Percentiles rank a stretch among this genome's conserved stretches.
Conservation (phyloP, 371 early-diverging fungal species). For the Mortierella sp. region DNA sequence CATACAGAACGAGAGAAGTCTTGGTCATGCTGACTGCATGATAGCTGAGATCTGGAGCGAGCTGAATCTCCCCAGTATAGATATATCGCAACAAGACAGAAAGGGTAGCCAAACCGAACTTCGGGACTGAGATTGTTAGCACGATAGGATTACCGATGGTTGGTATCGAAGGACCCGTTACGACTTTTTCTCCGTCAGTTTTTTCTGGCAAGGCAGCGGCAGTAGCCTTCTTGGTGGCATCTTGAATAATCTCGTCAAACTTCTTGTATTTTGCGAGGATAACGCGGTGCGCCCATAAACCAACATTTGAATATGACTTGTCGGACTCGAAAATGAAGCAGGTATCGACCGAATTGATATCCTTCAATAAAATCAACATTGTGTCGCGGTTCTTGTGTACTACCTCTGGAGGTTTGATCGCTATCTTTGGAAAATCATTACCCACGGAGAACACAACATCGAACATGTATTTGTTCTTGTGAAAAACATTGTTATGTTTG, state of each 20-base stretch:
- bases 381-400: background rate
- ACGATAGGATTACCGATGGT: background rate
- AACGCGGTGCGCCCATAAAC: constrained; percentile 6
- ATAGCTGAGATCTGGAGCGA: no score
- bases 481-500: background rate
- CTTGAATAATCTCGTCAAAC: constrained; percentile 1
- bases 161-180: background rate
- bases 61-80: constrained; percentile 24
- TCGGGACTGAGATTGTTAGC: background rate
- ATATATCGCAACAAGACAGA: constrained; percentile 14
- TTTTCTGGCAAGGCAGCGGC: background rate
- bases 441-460: constrained; percentile 3
- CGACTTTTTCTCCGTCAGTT: background rate
- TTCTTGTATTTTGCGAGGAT: constrained; percentile 6
- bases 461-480: constrained; percentile 6
- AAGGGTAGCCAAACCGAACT: constrained; percentile 10
- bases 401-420: background rate
- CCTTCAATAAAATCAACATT: constrained; percentile 15
- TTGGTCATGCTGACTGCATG: no score
- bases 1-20: background rate
- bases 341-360: constrained; percentile 10
- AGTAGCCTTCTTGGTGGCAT: background rate
- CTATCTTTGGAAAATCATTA: background rate
- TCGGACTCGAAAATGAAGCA: constrained; percentile 12
- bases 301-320: background rate